Evolutionary conservation across 129 eudicot species (phyloP).

Genomic region (Artemisia annua): DNA sequence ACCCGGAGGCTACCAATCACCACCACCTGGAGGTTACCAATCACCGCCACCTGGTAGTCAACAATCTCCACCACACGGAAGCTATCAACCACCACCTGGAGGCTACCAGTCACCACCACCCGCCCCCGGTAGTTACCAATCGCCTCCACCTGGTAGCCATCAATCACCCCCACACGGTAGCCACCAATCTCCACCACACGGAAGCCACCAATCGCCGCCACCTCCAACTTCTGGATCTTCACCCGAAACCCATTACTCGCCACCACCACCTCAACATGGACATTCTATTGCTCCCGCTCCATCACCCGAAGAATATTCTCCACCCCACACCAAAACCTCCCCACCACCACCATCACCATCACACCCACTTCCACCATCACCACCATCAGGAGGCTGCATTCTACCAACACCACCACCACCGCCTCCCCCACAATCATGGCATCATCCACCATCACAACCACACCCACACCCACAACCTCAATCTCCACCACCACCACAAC

Average conservation of each 20-base stretch:
- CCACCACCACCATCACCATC: neutral
- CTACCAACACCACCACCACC: constrained; percentile 41
- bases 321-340: constrained; percentile 13
- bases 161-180: constrained; percentile 15
- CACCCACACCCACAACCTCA: constrained; percentile 37
- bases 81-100: constrained; percentile 18
- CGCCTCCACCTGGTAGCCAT: constrained; percentile 18
- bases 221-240: constrained; percentile 21
- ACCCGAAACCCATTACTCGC: constrained; percentile 19
- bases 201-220: constrained; percentile 15
- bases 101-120: neutral
- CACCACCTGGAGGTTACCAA: constrained; percentile 8
- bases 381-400: constrained; percentile 28
- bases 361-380: constrained; percentile 26
- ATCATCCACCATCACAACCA: constrained; percentile 34
- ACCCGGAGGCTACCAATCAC: constrained; percentile 8
- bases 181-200: constrained; percentile 14
- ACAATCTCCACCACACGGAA: constrained; percentile 14
- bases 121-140: constrained; percentile 21
- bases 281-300: constrained; percentile 24
- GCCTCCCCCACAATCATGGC: constrained; percentile 17
- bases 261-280: constrained; percentile 32
- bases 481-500: constrained; percentile 39
- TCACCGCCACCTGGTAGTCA: constrained; percentile 9
- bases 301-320: constrained; percentile 32